Evolutionary conservation across 2,329 filamentous ascomycete species (phyloP).

Genomic region (Colletotrichum paranaense): DNA sequence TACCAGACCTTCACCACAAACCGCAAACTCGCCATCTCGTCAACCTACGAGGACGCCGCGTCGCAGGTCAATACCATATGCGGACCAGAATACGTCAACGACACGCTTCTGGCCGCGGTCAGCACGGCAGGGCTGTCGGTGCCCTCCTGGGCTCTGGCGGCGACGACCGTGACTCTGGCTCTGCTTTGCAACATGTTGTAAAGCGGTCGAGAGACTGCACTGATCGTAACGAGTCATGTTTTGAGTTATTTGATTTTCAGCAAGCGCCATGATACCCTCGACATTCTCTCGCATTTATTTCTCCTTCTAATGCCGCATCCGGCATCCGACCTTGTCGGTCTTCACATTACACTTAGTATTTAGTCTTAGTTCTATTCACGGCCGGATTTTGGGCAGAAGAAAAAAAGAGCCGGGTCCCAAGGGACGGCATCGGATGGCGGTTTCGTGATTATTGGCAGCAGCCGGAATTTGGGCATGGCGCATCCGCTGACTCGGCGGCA

Average conservation of each 20-base stretch:
- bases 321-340: slow-evolving; percentile 4
- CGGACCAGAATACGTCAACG: slow-evolving; percentile 68
- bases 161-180: slow-evolving; percentile 9
- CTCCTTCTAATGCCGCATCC: slow-evolving; percentile 1
- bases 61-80: slow-evolving; percentile 76
- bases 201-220: not conserved
- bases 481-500: not conserved
- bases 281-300: slow-evolving; percentile 24
- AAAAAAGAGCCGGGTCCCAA: not conserved
- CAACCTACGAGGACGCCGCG: slow-evolving; percentile 79
- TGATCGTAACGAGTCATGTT: slow-evolving; percentile 33
- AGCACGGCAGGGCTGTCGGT: slow-evolving; percentile 37
- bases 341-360: not conserved
- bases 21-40: slow-evolving; percentile 72
- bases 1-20: slow-evolving; percentile 78
- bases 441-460: not conserved
- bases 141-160: slow-evolving; percentile 24
- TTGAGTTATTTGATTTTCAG: slow-evolving; percentile 34
- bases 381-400: not conserved
- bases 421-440: slow-evolving; percentile 9
- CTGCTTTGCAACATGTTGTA: slow-evolving; percentile 10
- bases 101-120: slow-evolving; percentile 57
- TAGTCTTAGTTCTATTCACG: slow-evolving; percentile 5
- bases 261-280: slow-evolving; percentile 36
- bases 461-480: not conserved